Evolutionary conservation across 2,329 filamentous ascomycete species (phyloP).

Genomic region (Sordariomycetes sp.): DNA sequence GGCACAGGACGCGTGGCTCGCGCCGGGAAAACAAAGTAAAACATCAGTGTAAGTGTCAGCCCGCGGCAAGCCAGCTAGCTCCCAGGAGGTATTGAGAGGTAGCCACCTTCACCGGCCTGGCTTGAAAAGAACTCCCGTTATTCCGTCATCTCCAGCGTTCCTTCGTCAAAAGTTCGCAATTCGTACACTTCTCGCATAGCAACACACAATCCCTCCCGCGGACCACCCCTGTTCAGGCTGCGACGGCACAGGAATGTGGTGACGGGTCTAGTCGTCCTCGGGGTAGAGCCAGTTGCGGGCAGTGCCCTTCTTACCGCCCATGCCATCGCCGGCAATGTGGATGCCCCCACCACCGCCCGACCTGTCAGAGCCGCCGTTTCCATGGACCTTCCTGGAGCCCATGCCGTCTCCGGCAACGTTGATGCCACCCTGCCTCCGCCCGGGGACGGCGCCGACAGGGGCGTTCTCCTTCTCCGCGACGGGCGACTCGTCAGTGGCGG

Average conservation of each 20-base stretch:
- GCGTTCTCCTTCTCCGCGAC: constrained; percentile 40
- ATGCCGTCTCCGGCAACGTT: constrained; percentile 44
- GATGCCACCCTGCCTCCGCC: constrained; percentile 6
- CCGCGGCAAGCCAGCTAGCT: not conserved
- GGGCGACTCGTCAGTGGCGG: constrained; percentile 43
- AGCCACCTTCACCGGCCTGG: not conserved
- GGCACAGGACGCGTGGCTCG: not conserved
- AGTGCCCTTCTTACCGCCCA: constrained; percentile 49
- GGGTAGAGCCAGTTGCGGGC: constrained; percentile 48
- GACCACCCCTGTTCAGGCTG: not conserved
- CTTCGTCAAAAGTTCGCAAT: not conserved
- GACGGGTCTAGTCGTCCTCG: constrained; percentile 27
- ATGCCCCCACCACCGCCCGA: constrained; percentile 20
- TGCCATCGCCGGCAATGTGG: constrained; percentile 50
- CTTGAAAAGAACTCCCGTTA: not conserved
- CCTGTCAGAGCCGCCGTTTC: constrained; percentile 9
- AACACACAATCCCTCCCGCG: not conserved
- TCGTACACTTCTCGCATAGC: not conserved
- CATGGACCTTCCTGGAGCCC: constrained; percentile 33
- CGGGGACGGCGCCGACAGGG: not conserved
- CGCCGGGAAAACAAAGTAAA: not conserved
- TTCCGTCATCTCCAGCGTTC: not conserved
- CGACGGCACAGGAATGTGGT: not conserved
- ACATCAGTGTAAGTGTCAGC: not conserved
- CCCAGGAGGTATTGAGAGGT: not conserved